Conservation (phyloP, 176 grass and related monocot species). For the Hordeum vulgare region DNA sequence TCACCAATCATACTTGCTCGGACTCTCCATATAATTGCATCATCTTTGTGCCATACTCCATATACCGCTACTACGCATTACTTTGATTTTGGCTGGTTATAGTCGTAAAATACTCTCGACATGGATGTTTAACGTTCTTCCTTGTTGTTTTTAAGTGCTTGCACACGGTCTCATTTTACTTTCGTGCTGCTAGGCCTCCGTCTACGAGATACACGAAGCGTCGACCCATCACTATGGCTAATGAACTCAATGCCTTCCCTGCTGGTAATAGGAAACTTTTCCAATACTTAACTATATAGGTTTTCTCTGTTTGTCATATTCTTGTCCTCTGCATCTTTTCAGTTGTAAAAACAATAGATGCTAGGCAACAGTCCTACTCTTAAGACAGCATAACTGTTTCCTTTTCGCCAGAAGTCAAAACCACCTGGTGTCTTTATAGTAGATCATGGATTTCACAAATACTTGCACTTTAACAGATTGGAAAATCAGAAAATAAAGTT, state of each 20-base stretch:
- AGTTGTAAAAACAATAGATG: neutral
- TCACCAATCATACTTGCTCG: neutral
- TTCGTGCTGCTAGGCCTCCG: conserved; percentile 57
- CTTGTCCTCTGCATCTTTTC: neutral
- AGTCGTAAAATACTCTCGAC: neutral
- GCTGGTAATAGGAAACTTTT: conserved; percentile 48
- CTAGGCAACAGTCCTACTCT: neutral
- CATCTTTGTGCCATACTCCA: neutral
- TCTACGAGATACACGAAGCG: conserved; percentile 86
- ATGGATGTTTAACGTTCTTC: neutral
- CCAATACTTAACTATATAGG: neutral
- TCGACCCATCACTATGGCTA: conserved; percentile 91
- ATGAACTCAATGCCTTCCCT: conserved; percentile 97
- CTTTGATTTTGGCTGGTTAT: neutral
- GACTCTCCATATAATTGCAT: neutral
- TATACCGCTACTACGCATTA: neutral
- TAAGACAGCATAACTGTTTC: neutral
- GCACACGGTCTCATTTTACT: neutral
- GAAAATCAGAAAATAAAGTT: neutral
- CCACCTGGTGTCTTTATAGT: neutral
- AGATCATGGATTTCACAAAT: conserved; percentile 6
- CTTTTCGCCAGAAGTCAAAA: neutral
- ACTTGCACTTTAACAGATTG: neutral
- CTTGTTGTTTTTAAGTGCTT: neutral
- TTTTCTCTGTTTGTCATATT: neutral